phyloP scores from a whole-genome alignment of 495 filamentous ascomycete genomes.

The Lichenothelia convexa region DNA sequence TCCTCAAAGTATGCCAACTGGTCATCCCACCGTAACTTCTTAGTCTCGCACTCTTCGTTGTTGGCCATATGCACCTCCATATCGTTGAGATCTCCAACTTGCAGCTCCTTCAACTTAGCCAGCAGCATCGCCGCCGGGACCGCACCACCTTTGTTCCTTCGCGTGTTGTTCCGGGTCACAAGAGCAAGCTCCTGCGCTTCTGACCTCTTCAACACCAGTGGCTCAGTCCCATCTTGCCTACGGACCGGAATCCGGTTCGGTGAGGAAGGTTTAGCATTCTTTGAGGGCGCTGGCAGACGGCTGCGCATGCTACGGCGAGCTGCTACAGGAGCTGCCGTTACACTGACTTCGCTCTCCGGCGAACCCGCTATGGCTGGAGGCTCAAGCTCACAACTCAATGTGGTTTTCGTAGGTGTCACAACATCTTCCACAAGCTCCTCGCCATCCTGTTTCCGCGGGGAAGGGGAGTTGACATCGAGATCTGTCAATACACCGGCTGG shows the following conservation, averaged over 20 bases:
- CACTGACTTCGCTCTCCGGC: not conserved
- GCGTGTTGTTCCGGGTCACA: constrained; percentile 36
- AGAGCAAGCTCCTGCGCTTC: constrained; percentile 40
- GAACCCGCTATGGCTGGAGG: not conserved
- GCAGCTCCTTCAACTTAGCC: constrained; percentile 22
- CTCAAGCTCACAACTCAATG: constrained; percentile 5
- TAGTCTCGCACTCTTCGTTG: not conserved
- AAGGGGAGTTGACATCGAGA: constrained; percentile 36
- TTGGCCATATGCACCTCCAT: not conserved
- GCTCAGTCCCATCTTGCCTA: constrained; percentile 35
- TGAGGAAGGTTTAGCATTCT: constrained; percentile 13
- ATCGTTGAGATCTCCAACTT: not conserved
- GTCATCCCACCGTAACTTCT: not conserved
- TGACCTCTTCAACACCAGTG: constrained; percentile 35
- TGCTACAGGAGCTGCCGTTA: not conserved
- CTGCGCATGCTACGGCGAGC: constrained; percentile 2
- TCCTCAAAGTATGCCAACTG: not conserved
- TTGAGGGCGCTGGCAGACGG: constrained; percentile 8
- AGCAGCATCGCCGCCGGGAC: constrained; percentile 29
- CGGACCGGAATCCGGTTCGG: constrained; percentile 38
- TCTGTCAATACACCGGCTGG: constrained; percentile 31
- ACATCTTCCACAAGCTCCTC: constrained; percentile 7
- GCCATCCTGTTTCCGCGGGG: constrained; percentile 23
- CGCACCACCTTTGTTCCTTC: constrained; percentile 36
- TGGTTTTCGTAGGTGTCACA: constrained; percentile 8